These are phyloP conservation scores for Talaromyces liani DNA, from an alignment of 495 filamentous ascomycete species.

Conservation along the genomic window DNA sequence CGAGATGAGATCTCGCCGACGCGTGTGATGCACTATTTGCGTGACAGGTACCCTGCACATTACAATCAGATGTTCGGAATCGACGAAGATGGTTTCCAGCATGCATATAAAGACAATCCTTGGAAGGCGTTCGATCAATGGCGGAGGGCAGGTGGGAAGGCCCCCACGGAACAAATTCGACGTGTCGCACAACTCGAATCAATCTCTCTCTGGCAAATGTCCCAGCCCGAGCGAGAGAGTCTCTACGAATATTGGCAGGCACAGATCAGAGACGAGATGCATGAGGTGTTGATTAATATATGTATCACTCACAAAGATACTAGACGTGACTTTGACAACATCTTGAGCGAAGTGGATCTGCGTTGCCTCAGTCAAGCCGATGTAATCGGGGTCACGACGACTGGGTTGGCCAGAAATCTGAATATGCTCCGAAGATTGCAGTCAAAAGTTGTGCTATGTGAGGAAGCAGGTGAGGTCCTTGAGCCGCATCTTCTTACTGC, in stretches of 20 bases:
- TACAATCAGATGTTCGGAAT: constrained; percentile 21
- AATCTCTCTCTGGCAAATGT: constrained; percentile 18
- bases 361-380: constrained; percentile 32
- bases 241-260: constrained; percentile 39
- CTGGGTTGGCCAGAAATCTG: constrained; percentile 61
- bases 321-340: constrained; percentile 25
- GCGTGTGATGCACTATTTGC: constrained; percentile 13
- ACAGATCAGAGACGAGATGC: constrained; percentile 15
- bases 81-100: constrained; percentile 22
- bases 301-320: constrained; percentile 17
- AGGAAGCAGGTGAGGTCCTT: constrained; percentile 67
- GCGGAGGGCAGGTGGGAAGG: constrained; percentile 6
- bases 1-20: neutral
- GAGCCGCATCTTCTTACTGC: constrained; percentile 58
- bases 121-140: constrained; percentile 24
- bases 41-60: constrained; percentile 10
- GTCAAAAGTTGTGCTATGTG: constrained; percentile 60
- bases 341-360: constrained; percentile 25
- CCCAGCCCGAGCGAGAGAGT: constrained; percentile 15
- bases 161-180: constrained; percentile 8
- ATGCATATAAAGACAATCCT: constrained; percentile 19
- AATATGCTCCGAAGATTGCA: constrained; percentile 50
- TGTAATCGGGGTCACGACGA: constrained; percentile 71
- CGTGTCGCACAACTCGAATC: constrained; percentile 10
- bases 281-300: neutral